Evolutionary conservation across 2,329 filamentous ascomycete genomes (phyloP).

Genomic region (Lecanoromycetidae sp.): DNA sequence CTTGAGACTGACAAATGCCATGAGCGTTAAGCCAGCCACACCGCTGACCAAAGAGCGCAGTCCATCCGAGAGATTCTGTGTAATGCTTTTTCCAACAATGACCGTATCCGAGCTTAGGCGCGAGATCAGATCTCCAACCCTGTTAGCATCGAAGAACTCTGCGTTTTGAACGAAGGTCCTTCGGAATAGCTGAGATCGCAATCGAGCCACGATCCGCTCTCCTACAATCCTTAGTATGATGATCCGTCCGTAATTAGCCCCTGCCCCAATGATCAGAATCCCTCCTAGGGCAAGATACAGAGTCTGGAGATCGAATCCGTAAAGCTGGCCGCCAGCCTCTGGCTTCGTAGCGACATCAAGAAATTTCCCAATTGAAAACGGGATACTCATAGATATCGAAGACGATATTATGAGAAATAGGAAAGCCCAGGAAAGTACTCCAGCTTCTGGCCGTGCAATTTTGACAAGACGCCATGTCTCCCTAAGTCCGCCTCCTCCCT

Average conservation of each 20-base stretch:
- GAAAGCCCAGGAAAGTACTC: conserved; percentile 67
- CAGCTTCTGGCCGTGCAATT: conserved; percentile 76
- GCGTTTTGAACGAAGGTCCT: conserved; percentile 94
- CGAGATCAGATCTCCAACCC: conserved; percentile 91
- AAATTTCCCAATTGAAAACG: conserved; percentile 92
- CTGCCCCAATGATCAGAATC: conserved; percentile 70
- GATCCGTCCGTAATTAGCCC: conserved; percentile 86
- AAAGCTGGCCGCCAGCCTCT: conserved; percentile 53
- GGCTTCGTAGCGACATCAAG: conserved; percentile 78
- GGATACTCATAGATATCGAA: conserved; percentile 86
- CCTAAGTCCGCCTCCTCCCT: conserved; percentile 46
- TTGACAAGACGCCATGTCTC: conserved; percentile 82
- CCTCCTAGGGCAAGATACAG: conserved; percentile 74
- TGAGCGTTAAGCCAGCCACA: conserved; percentile 75
- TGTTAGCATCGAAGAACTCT: conserved; percentile 96
- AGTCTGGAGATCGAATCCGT: conserved; percentile 72
- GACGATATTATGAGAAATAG: conserved; percentile 79
- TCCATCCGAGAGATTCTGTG: conserved; percentile 95
- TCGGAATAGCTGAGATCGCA: conserved; percentile 81
- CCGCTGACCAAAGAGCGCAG: conserved; percentile 82
- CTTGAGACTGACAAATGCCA: conserved; percentile 91
- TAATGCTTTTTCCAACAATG: conserved; percentile 96
- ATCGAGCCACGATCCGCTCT: conserved; percentile 80
- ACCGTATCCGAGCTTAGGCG: conserved; percentile 91
- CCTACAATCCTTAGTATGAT: conserved; percentile 88